phyloP scores from a whole-genome alignment of 805 yeast genomes.

The Yamadazyma tumulicola region DNA sequence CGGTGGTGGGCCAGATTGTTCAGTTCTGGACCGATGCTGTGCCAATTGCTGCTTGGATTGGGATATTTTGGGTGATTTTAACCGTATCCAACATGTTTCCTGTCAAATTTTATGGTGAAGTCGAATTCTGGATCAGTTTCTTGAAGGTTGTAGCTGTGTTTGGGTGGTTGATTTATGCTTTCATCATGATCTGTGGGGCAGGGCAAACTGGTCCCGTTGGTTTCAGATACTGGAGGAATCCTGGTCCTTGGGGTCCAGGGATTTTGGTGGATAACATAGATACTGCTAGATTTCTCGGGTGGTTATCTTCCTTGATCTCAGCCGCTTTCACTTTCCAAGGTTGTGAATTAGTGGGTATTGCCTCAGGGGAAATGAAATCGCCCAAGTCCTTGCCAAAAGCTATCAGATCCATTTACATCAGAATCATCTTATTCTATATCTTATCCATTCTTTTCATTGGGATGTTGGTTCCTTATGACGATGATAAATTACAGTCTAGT shows the following conservation, averaged over 20 bases:
- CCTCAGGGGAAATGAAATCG: constrained; percentile 71
- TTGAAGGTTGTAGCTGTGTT: constrained; percentile 64
- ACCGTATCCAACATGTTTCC: constrained; percentile 58
- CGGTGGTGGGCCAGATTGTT: constrained; percentile 65
- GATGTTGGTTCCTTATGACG: constrained; percentile 64
- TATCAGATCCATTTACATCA: constrained; percentile 61
- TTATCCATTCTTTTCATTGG: constrained; percentile 66
- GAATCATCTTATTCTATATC: constrained; percentile 66
- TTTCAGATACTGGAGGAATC: constrained; percentile 77
- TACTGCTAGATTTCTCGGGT: constrained; percentile 63
- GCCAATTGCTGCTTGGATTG: constrained; percentile 71
- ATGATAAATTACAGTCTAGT: constrained; percentile 46
- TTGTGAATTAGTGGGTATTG: constrained; percentile 70
- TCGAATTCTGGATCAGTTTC: constrained; percentile 72
- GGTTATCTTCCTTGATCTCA: constrained; percentile 64
- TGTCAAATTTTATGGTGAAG: constrained; percentile 68
- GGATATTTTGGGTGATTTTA: constrained; percentile 58
- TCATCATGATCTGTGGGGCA: constrained; percentile 75
- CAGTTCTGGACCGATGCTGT: constrained; percentile 66
- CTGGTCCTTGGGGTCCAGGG: constrained; percentile 75
- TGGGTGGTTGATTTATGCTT: constrained; percentile 66
- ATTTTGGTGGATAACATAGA: constrained; percentile 43
- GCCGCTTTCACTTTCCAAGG: constrained; percentile 85
- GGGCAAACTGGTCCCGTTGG: constrained; percentile 69
- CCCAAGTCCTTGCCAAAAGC: constrained; percentile 74